Evolutionary conservation across 2,329 filamentous ascomycete species (phyloP), one percentile per base, ranked within the genome.

Genomic region (Xenoacremonium recifei): DNA sequence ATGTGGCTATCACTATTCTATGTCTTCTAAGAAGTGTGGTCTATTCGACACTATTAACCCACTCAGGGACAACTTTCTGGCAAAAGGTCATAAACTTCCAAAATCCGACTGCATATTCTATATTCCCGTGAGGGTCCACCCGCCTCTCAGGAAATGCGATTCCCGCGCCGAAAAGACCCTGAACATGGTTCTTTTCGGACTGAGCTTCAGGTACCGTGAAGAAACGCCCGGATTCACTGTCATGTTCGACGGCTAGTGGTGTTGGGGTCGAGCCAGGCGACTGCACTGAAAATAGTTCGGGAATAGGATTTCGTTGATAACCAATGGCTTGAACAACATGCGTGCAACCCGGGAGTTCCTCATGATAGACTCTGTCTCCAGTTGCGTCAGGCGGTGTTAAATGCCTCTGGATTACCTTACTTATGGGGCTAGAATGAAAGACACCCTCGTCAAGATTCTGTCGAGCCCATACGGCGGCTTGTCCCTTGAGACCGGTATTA

Each of bases 1-100:
- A n/a, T n/a, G n/a, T n/a, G n/a, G n/a, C n/a, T n/a, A n/a, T n/a
- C n/a, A n/a, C n/a, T n/a, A n/a, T n/a, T n/a, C n/a, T n/a, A n/a
- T n/a, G n/a, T n/a, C n/a, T n/a, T n/a, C n/a, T n/a, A n/a, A n/a
- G n/a, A n/a, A n/a, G n/a, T n/a, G n/a, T n/a, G n/a, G n/a, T n/a
- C n/a, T n/a, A n/a, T n/a, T n/a, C n/a, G n/a, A n/a, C n/a, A n/a
- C n/a, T n/a, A n/a, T n/a, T n/a, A 4, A 43, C 20, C 47, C 47
- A 49, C 27, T 49, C 23, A 12, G 75, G 76, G 16, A 70, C 65
- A 4, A 80, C 77, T 45, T 67, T 71, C 61, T 77, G 76, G 40
- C 80, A 60, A 51, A 76, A 83, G 35, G 72, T 79, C 79, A 84
- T 83, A 49, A 85, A 84, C 62, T 85, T 84, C 56, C 70, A 81